Percentiles rank a stretch among this genome's conserved stretches.
Evolutionary conservation across 1,284 basidiomycete genomes (phyloP).

Genomic region (Schizopora paradoxa): DNA sequence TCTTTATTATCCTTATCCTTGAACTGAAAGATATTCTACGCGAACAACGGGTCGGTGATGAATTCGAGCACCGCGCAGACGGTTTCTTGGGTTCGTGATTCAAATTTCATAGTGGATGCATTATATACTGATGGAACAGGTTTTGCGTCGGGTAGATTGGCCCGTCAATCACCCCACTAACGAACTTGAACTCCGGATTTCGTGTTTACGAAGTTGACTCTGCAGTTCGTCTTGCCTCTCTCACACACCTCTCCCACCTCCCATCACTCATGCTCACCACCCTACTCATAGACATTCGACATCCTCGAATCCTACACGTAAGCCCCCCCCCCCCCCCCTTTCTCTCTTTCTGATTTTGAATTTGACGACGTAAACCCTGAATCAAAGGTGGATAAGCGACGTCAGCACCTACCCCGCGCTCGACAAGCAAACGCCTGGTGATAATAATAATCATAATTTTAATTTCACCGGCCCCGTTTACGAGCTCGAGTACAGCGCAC

Average conservation of each 20-base stretch:
- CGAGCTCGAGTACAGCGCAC: constrained; percentile 66
- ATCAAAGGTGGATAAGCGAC: constrained; percentile 53
- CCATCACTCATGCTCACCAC: too few relatives aligned
- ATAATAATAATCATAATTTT: too few relatives aligned
- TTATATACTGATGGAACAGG: too few relatives aligned
- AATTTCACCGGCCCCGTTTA: constrained; percentile 54
- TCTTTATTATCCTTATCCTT: not conserved
- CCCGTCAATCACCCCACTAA: constrained; percentile 69
- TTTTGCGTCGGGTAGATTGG: constrained; percentile 37
- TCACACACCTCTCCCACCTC: too few relatives aligned
- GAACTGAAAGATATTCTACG: constrained; percentile 58
- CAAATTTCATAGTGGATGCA: not conserved
- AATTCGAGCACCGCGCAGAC: constrained; percentile 50
- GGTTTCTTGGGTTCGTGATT: constrained; percentile 44
- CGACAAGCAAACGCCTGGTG: constrained; percentile 45
- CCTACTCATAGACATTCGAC: constrained; percentile 60
- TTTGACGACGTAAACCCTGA: constrained; percentile 1
- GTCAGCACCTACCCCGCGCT: constrained; percentile 52
- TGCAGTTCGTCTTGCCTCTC: constrained; percentile 44
- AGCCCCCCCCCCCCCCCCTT: too few relatives aligned
- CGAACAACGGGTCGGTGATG: constrained; percentile 63
- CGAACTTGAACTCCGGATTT: constrained; percentile 75
- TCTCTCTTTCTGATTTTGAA: not conserved
- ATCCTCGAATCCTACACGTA: constrained; percentile 70
- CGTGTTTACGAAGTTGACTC: constrained; percentile 78